These are phyloP conservation scores for Erodium maritimum DNA, from an alignment of 345 rosid genomes.

Conservation along the genomic window DNA sequence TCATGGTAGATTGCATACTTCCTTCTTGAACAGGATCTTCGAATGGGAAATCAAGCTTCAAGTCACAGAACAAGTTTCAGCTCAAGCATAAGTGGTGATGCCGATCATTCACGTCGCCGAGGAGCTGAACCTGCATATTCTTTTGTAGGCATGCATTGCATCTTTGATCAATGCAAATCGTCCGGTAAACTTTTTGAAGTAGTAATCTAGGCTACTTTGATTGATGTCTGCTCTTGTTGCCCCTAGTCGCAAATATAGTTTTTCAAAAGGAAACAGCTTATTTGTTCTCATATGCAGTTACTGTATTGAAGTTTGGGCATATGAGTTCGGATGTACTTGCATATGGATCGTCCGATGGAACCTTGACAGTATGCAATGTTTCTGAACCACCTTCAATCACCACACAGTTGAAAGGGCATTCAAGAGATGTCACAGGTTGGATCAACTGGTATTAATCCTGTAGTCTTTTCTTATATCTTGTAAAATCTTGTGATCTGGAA, in stretches of 20 bases:
- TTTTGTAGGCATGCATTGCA: conserved; percentile 94
- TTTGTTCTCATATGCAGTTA: conserved; percentile 42
- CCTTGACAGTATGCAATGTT: conserved; percentile 70
- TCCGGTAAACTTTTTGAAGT: conserved; percentile 37
- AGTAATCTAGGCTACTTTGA: neutral
- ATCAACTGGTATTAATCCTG: conserved; percentile 53
- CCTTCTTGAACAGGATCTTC: conserved; percentile 47
- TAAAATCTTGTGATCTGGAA: neutral
- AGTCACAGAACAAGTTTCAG: conserved; percentile 74
- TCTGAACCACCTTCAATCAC: conserved; percentile 60
- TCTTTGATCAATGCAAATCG: conserved; percentile 92
- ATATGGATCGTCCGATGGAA: conserved; percentile 92
- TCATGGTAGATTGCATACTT: conserved; percentile 1
- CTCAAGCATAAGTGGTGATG: conserved; percentile 74
- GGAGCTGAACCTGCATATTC: conserved; percentile 79
- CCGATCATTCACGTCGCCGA: conserved; percentile 40
- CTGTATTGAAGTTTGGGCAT: conserved; percentile 91
- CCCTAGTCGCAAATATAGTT: conserved; percentile 1
- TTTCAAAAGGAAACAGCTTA: conserved; percentile 7
- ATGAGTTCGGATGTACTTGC: conserved; percentile 93
- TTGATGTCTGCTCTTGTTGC: conserved; percentile 2
- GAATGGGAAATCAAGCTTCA: conserved; percentile 45
- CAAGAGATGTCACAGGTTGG: conserved; percentile 99
- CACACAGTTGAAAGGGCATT: conserved; percentile 57
- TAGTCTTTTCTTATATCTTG: conserved; percentile 21